Percentiles rank a stretch among this genome's conserved stretches.
Evolutionary conservation across 1,284 basidiomycete species (phyloP).

Genomic region (Tilletia setariae): DNA sequence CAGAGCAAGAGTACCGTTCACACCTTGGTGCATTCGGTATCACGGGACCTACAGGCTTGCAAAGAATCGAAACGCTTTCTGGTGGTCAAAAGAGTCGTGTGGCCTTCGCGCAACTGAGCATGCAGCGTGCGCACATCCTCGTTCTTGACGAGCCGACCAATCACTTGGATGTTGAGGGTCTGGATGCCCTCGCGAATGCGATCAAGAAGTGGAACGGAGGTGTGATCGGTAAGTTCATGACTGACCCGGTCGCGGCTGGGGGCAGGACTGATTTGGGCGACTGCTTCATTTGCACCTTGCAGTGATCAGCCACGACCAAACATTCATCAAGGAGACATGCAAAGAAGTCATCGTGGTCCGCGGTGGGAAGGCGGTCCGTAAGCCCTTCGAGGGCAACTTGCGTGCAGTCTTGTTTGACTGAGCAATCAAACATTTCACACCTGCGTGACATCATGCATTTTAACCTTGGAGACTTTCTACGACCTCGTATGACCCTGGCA

Average conservation of each 20-base stretch:
- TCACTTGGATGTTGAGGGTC: slow-evolving; percentile 83
- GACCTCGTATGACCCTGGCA: slow-evolving; percentile 15
- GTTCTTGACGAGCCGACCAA: slow-evolving; percentile 98
- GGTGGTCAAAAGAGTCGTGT: slow-evolving; percentile 97
- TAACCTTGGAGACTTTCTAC: neutral
- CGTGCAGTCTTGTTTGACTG: slow-evolving; percentile 6
- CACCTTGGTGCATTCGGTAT: slow-evolving; percentile 99
- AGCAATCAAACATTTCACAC: neutral
- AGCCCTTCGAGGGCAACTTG: slow-evolving; percentile 4
- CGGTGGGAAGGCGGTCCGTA: slow-evolving; percentile 5
- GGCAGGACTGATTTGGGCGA: neutral
- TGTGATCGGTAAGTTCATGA: slow-evolving; percentile 55
- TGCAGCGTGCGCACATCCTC: slow-evolving; percentile 89
- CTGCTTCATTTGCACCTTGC: neutral
- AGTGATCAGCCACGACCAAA: slow-evolving; percentile 16
- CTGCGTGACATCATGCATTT: neutral
- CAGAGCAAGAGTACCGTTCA: slow-evolving; percentile 89
- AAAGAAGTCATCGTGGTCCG: slow-evolving; percentile 12
- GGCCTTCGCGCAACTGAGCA: slow-evolving; percentile 85
- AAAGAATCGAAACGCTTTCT: slow-evolving; percentile 61
- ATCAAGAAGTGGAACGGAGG: slow-evolving; percentile 92
- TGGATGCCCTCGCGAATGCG: slow-evolving; percentile 90
- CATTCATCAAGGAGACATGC: slow-evolving; percentile 15
- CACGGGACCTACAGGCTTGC: slow-evolving; percentile 93
- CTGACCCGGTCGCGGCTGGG: neutral